These are phyloP conservation scores for Lenwebbia sp. DNA, from an alignment of 345 rosid species.

Conservation along the genomic window DNA sequence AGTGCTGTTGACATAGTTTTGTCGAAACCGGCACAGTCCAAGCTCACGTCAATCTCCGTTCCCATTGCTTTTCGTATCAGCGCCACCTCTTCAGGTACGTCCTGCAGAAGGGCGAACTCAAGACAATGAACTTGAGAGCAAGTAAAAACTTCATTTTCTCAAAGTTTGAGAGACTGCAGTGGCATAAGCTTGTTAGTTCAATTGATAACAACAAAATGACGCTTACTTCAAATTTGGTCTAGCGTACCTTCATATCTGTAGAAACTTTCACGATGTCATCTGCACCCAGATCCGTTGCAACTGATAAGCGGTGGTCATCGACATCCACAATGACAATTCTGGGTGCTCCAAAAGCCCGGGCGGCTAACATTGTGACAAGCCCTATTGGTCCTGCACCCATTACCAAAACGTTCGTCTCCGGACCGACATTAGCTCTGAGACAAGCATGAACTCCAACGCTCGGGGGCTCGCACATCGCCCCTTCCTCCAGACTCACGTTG, in stretches of 20 bases:
- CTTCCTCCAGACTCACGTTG: constrained; percentile 80
- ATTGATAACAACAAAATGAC: not conserved
- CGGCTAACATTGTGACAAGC: constrained; percentile 73
- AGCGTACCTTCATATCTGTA: constrained; percentile 38
- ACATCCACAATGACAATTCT: constrained; percentile 68
- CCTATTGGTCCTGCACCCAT: constrained; percentile 95
- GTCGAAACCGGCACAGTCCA: constrained; percentile 73
- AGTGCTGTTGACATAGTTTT: constrained; percentile 83
- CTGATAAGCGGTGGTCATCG: constrained; percentile 51
- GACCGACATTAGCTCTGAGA: constrained; percentile 60
- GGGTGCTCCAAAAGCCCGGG: constrained; percentile 81
- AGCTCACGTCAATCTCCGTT: constrained; percentile 47
- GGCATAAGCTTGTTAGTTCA: not conserved
- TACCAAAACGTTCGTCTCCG: constrained; percentile 57
- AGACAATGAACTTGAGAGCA: not conserved
- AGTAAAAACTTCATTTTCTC: not conserved
- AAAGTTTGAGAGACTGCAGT: not conserved
- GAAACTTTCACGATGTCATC: constrained; percentile 56
- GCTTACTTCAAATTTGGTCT: not conserved
- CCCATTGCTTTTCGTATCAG: constrained; percentile 51
- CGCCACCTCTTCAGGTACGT: constrained; percentile 40
- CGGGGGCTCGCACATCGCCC: constrained; percentile 87
- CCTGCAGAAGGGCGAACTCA: constrained; percentile 20
- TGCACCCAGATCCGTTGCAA: constrained; percentile 71
- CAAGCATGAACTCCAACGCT: constrained; percentile 92